phyloP scores from a whole-genome alignment of 129 eudicot genomes.

The Centrapalus pauciflorus region DNA sequence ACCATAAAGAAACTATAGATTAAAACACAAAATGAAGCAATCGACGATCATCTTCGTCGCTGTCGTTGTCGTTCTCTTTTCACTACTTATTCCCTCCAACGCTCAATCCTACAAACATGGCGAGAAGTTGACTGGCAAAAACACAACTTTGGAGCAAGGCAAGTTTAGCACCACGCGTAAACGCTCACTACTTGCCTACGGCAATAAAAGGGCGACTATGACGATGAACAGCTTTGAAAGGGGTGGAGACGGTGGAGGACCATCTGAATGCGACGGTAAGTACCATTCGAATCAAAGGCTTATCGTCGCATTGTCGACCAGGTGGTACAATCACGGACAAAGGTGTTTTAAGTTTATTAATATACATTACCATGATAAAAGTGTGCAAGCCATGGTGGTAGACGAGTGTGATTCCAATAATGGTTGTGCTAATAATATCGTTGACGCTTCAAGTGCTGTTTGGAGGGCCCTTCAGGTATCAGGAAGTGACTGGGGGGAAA shows the following conservation, averaged over 20 bases:
- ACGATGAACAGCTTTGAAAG: constrained; percentile 18
- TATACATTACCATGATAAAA: constrained; percentile 4
- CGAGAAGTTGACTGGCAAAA: too few relatives aligned
- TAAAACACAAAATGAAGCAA: neutral
- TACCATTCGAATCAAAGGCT: constrained; percentile 10
- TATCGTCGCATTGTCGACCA: constrained; percentile 15
- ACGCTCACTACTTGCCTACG: too few relatives aligned
- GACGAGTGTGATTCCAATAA: constrained; percentile 22
- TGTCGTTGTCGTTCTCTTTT: constrained; percentile 11
- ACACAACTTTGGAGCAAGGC: too few relatives aligned
- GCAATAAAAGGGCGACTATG: neutral
- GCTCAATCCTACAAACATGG: neutral
- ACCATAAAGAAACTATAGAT: neutral
- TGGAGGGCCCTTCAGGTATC: constrained; percentile 11
- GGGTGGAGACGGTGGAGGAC: constrained; percentile 17
- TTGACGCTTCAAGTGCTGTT: constrained; percentile 1
- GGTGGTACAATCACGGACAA: constrained; percentile 24
- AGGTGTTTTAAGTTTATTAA: constrained; percentile 7
- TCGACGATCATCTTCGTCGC: neutral
- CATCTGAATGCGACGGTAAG: constrained; percentile 19
- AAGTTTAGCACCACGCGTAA: too few relatives aligned
- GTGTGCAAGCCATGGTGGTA: constrained; percentile 14
- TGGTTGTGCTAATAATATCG: constrained; percentile 10
- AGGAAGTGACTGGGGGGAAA: neutral
- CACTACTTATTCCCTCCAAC: neutral